phyloP scores from a whole-genome alignment of 768 basidiomycete species.

The Xanthoconium stramineum region DNA sequence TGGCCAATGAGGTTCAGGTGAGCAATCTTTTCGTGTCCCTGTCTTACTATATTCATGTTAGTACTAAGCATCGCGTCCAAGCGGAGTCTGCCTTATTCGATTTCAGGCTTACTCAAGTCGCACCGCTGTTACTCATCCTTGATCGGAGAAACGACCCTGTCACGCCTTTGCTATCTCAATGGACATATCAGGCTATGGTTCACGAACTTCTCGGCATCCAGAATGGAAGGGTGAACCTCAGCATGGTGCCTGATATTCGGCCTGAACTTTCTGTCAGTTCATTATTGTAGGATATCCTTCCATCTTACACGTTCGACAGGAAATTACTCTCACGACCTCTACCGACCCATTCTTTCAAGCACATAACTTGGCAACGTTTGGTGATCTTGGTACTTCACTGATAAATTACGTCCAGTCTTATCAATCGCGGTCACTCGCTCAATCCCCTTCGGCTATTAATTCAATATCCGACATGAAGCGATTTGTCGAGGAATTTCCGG shows the following conservation, averaged over 20 bases:
- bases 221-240: constrained; percentile 88
- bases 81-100: constrained; percentile 84
- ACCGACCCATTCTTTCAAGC: constrained; percentile 94
- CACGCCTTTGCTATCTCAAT: constrained; percentile 92
- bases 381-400: constrained; percentile 89
- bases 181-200: constrained; percentile 99
- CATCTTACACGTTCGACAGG: constrained; percentile 45
- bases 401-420: constrained; percentile 94
- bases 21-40: background rate
- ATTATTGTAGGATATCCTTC: constrained; percentile 3
- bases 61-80: constrained; percentile 69
- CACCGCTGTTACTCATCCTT: constrained; percentile 86
- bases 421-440: constrained; percentile 74
- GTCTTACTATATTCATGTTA: constrained; percentile 5
- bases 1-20: constrained; percentile 85
- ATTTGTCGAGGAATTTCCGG: constrained; percentile 97
- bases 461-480: constrained; percentile 96
- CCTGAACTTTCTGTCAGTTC: constrained; percentile 77
- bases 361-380: constrained; percentile 90
- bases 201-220: constrained; percentile 92
- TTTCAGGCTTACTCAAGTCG: constrained; percentile 83
- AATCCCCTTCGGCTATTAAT: constrained; percentile 79
- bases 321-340: constrained; percentile 87
- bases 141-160: constrained; percentile 97
- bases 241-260: constrained; percentile 77